phyloP scores from a whole-genome alignment of 352 stramenopile species.

The Pythium aquatile region DNA sequence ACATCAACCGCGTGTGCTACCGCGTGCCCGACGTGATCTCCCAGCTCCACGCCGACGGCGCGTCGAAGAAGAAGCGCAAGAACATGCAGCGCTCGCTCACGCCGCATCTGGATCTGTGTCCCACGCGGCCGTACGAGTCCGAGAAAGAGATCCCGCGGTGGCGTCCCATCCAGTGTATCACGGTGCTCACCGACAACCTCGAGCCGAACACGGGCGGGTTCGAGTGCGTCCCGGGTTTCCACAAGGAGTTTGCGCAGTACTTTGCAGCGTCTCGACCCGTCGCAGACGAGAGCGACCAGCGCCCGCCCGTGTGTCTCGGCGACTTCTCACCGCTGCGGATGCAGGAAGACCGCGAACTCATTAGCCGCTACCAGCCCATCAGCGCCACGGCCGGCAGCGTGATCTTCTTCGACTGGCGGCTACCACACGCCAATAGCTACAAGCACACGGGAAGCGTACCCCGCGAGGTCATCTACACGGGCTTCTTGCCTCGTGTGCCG shows the following conservation, averaged over 20 bases:
- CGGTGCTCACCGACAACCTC: conserved; percentile 71
- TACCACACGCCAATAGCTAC: conserved; percentile 88
- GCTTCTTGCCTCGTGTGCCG: conserved; percentile 67
- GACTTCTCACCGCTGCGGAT: conserved; percentile 88
- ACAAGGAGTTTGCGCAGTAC: conserved; percentile 81
- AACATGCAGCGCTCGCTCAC: conserved; percentile 85
- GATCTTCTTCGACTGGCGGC: conserved; percentile 87
- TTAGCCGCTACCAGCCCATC: conserved; percentile 71
- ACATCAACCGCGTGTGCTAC: conserved; percentile 86
- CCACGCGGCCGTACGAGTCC: conserved; percentile 66
- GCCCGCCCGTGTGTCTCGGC: conserved; percentile 77
- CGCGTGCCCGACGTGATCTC: conserved; percentile 68
- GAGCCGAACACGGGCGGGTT: conserved; percentile 78
- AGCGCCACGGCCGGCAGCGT: conserved; percentile 64
- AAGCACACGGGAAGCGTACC: conserved; percentile 55
- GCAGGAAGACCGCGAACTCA: conserved; percentile 75
- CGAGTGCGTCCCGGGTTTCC: conserved; percentile 83
- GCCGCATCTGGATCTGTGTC: conserved; percentile 88
- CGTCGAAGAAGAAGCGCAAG: conserved; percentile 57
- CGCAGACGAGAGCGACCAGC: conserved; percentile 23
- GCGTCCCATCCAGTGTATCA: conserved; percentile 89
- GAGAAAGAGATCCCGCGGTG: conserved; percentile 73
- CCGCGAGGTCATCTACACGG: conserved; percentile 84
- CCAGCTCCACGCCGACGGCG: conserved; percentile 49
- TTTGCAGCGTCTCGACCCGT: conserved; percentile 27